Percentiles rank a stretch among this genome's conserved stretches.
Conservation (phyloP, 257 asterid species). For the Solanum tacnaense region DNA sequence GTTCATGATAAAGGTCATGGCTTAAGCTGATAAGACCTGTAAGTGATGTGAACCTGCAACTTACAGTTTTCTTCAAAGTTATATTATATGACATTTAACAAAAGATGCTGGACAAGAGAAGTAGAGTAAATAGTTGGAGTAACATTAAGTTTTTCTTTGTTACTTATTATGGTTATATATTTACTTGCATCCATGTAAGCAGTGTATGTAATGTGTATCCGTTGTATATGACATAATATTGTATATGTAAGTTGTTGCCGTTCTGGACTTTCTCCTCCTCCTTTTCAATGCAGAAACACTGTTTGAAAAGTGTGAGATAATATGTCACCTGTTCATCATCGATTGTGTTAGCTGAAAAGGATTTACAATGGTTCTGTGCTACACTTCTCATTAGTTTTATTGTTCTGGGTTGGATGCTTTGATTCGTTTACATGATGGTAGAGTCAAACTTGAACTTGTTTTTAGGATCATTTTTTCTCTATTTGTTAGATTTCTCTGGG, state of each 20-base stretch:
- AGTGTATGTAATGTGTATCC: neutral
- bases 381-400: neutral
- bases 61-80: neutral
- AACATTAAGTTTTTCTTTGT: neutral
- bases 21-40: neutral
- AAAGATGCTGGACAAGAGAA: neutral
- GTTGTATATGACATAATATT: neutral
- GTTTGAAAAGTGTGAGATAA: neutral
- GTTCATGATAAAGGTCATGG: neutral
- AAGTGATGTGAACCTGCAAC: neutral
- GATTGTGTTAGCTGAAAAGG: neutral
- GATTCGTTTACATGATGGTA: neutral
- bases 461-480: neutral
- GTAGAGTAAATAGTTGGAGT: neutral
- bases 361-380: neutral
- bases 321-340: neutral
- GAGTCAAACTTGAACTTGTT: neutral
- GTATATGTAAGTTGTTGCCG: neutral
- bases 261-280: neutral
- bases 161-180: neutral
- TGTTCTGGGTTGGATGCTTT: neutral
- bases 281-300: neutral
- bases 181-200: neutral
- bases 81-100: neutral
- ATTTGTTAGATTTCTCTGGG: neutral